Evolutionary conservation across 257 asterid species (phyloP).

Genomic region (Salvia splendens): DNA sequence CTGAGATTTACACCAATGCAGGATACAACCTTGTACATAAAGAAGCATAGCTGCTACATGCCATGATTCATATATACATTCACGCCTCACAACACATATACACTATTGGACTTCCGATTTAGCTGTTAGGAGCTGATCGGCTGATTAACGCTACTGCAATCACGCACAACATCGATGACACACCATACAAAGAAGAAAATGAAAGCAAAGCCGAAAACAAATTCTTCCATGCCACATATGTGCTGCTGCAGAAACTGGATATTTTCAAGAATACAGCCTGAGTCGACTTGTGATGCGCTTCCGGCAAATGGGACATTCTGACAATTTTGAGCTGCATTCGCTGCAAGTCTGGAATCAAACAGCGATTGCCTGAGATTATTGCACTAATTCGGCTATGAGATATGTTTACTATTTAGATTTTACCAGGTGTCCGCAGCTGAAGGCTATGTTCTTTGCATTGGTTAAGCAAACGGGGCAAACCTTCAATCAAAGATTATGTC

Average conservation of each 20-base stretch:
- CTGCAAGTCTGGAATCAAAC: slow-evolving; percentile 65
- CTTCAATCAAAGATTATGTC: slow-evolving; percentile 35
- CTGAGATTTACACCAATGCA: neutral
- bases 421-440: slow-evolving; percentile 83
- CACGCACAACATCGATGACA: neutral
- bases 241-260: slow-evolving; percentile 3
- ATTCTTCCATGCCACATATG: neutral
- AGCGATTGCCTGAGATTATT: slow-evolving; percentile 8
- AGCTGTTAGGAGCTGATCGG: neutral
- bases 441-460: slow-evolving; percentile 62
- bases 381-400: slow-evolving; percentile 1
- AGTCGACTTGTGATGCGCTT: slow-evolving; percentile 64
- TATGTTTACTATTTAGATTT: slow-evolving; percentile 21
- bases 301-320: slow-evolving; percentile 77
- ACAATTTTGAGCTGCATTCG: slow-evolving; percentile 65
- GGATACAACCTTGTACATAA: slow-evolving; percentile 6
- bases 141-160: neutral
- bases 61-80: neutral
- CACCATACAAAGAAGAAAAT: neutral
- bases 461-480: slow-evolving; percentile 72
- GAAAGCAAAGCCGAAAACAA: neutral
- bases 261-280: slow-evolving; percentile 54
- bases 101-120: neutral
- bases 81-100: neutral
- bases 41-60: slow-evolving; percentile 26